phyloP scores from a whole-genome alignment of 2,329 filamentous ascomycete species.

The Aspergillus terreus region DNA sequence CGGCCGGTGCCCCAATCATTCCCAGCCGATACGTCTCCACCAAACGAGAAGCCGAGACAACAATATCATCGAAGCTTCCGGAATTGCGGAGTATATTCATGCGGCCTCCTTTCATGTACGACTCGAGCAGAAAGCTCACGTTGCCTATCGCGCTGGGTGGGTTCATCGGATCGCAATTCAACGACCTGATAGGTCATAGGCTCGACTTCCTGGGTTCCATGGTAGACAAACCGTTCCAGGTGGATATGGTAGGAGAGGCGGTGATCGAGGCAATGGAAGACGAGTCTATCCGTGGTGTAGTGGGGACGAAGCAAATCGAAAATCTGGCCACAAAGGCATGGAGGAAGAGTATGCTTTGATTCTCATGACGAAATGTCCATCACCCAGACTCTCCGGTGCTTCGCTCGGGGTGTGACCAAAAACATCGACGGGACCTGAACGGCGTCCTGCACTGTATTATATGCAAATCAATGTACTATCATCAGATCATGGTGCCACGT shows the following conservation, averaged over 20 bases:
- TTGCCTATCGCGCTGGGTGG: slow-evolving; percentile 78
- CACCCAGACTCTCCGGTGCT: background rate
- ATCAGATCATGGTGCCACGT: slow-evolving; percentile 88
- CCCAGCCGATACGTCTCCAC: slow-evolving; percentile 83
- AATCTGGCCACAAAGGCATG: slow-evolving; percentile 75
- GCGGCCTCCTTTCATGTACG: slow-evolving; percentile 84
- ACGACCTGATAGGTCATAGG: slow-evolving; percentile 70
- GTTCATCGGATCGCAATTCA: slow-evolving; percentile 70
- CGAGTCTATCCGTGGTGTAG: slow-evolving; percentile 65
- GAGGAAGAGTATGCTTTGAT: slow-evolving; percentile 84
- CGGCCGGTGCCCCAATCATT: slow-evolving; percentile 77
- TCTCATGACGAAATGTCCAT: slow-evolving; percentile 2
- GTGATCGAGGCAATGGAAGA: slow-evolving; percentile 83
- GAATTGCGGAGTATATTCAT: slow-evolving; percentile 76
- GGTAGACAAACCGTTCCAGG: slow-evolving; percentile 81
- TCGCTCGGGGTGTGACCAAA: background rate
- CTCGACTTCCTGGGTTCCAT: slow-evolving; percentile 78
- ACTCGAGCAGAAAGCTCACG: slow-evolving; percentile 75
- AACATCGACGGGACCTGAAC: background rate
- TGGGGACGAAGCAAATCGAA: slow-evolving; percentile 79
- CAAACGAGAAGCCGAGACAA: slow-evolving; percentile 83
- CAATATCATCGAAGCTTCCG: slow-evolving; percentile 69
- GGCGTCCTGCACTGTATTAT: slow-evolving; percentile 12
- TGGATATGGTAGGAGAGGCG: slow-evolving; percentile 81
- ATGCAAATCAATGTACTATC: slow-evolving; percentile 14